These are phyloP conservation scores for Xylariales sp. DNA, from an alignment of 2,329 filamentous ascomycete genomes.

Conservation along the genomic window DNA sequence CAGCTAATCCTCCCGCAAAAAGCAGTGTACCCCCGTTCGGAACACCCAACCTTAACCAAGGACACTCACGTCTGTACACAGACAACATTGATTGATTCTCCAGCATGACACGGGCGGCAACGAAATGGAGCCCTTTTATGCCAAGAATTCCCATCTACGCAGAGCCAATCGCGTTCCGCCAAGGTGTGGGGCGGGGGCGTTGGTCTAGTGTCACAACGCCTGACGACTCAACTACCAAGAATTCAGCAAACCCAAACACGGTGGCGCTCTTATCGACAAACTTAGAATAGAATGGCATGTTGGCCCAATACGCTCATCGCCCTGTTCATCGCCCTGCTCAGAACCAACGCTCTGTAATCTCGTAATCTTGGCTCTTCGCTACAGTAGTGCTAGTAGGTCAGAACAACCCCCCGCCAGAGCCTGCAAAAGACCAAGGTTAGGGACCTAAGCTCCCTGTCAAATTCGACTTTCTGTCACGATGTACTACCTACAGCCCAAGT, in stretches of 20 bases:
- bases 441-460: background rate
- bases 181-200: slow-evolving; percentile 7
- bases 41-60: background rate
- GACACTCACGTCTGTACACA: background rate
- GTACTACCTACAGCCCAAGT: background rate
- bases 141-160: slow-evolving; percentile 8
- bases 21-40: background rate
- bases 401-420: background rate
- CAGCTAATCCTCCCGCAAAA: too few species aligned
- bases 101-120: background rate
- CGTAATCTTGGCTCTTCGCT: background rate
- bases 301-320: background rate
- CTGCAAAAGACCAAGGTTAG: background rate
- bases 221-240: slow-evolving; percentile 7
- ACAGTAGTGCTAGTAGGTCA: background rate
- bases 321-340: background rate
- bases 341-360: too few species aligned
- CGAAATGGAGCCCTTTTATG: slow-evolving; percentile 1
- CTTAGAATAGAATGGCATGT: background rate
- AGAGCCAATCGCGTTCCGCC: slow-evolving; percentile 16
- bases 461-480: slow-evolving; percentile 2
- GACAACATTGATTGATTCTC: background rate
- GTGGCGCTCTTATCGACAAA: background rate
- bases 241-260: slow-evolving; percentile 4
- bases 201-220: background rate